A percentile compares a stretch with the other conserved stretches of the same genome.
Conservation (phyloP, 805 yeast genomes). For the Ogataea zsoltii region DNA sequence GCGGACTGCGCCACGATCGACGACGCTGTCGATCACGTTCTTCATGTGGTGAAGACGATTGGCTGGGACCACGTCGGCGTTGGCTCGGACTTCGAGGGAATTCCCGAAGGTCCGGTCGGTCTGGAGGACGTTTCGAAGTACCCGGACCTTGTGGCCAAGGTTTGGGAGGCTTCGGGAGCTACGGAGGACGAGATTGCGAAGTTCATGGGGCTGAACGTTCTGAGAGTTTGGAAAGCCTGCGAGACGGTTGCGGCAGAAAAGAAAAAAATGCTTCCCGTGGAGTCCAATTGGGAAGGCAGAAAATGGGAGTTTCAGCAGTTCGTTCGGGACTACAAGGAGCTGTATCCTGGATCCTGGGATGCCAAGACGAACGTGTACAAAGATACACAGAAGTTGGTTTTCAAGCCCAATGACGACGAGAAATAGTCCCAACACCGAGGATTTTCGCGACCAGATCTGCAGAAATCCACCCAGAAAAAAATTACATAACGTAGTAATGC, state of each 20-base stretch:
- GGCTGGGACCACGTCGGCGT: constrained; percentile 56
- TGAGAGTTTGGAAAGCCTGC: constrained; percentile 47
- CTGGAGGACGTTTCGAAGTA: constrained; percentile 56
- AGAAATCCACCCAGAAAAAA: too few species aligned
- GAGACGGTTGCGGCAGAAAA: constrained; percentile 34
- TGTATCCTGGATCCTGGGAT: constrained; percentile 35
- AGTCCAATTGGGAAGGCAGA: constrained; percentile 42
- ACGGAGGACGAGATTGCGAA: constrained; percentile 43
- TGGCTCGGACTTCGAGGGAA: constrained; percentile 58
- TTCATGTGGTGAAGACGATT: constrained; percentile 42
- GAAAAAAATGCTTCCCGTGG: constrained; percentile 34
- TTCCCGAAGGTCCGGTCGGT: constrained; percentile 47
- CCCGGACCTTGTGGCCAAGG: constrained; percentile 47
- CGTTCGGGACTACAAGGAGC: constrained; percentile 34
- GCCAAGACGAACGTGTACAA: constrained; percentile 27
- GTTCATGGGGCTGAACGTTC: constrained; percentile 45
- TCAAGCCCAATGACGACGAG: constrained; percentile 5
- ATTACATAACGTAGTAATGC: too few species aligned
- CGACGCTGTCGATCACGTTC: constrained; percentile 48
- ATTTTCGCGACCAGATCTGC: neutral
- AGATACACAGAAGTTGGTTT: constrained; percentile 17
- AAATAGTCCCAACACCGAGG: neutral
- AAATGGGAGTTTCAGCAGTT: constrained; percentile 41
- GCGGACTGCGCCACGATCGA: constrained; percentile 39
- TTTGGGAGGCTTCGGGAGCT: constrained; percentile 35